Base-by-base conservation (phyloP, 768 basidiomycete genomes). In the Russula virescens region DNA sequence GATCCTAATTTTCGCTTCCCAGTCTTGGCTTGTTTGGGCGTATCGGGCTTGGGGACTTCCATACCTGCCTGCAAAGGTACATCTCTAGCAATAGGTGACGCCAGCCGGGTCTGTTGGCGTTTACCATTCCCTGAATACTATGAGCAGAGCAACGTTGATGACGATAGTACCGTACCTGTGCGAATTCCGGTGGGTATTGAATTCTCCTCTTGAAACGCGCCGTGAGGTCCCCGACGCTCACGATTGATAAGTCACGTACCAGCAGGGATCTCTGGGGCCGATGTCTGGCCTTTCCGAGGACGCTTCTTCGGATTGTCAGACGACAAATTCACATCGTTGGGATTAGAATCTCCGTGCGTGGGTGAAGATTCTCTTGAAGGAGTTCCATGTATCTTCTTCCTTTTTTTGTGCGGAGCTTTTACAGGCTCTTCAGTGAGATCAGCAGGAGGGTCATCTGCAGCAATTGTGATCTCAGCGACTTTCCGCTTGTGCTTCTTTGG, bases 191-290 rank as follows among this genome's bases (percentile, higher is more conserved):
- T 50, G 38, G 40, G 25, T 11, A 26, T n/a, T 34, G 28, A 10
- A 50, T 19, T 34, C n/a, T 40, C 21, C 21, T 42, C 60, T 55
- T 51, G 31, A 43, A 40, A 56, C 21, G 7, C 23, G 5, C 9
- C 19, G 8, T 62, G 7, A 62, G 48, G 10, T 19, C 14, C 38
- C 38, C 23, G 28, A 16, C 18, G 8, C 26, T 56, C 28, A 57
- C 40, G 5, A 51, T 34, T 19, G 7, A 58, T 6, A 18, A 40
- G 35, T 47, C 55, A 63, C 62, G 4, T 59, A 63, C 62, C 31
- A 8, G 45, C 47, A 31, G 57, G 19, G 16, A 38, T 21, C 42
- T 40, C 51, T 25, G 50, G 11, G 5, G 16, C 10, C 23, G 7
- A 25, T 25, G 28, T 26, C 42, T 46, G n/a, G 25, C n/a, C 50